These are phyloP conservation scores for Castanea mollissima DNA, from an alignment of 306 rosid genomes.

Conservation along the genomic window DNA sequence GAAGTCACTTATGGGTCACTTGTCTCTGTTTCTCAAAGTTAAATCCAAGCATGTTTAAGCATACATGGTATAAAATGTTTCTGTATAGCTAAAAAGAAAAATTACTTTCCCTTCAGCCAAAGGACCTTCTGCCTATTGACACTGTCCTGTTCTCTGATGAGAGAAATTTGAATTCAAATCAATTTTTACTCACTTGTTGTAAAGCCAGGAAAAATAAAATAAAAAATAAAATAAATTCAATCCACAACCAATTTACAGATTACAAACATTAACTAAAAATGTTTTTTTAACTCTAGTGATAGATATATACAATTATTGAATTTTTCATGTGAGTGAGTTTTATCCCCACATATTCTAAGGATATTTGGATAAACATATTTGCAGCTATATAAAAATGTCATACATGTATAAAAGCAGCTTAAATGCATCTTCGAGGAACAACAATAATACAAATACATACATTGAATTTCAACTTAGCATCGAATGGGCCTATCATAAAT, in stretches of 20 bases:
- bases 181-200: too few species aligned
- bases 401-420: background rate
- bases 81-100: too few species aligned
- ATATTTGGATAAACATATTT: background rate
- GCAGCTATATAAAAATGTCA: background rate
- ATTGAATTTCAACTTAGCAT: conserved; percentile 36
- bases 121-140: too few species aligned
- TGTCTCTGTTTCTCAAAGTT: too few species aligned
- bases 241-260: background rate
- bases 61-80: too few species aligned
- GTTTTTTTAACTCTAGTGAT: background rate
- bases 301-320: background rate
- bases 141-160: too few species aligned
- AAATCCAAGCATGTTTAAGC: too few species aligned
- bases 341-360: background rate
- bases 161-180: too few species aligned
- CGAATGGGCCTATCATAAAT: conserved; percentile 58
- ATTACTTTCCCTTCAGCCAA: too few species aligned
- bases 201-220: too few species aligned
- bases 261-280: background rate
- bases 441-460: background rate
- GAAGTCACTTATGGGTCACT: too few species aligned
- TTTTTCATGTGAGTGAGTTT: background rate
- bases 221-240: too few species aligned
- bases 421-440: background rate